Evolutionary conservation across 768 basidiomycete species (phyloP).

Genomic region (Termitomyces sp.): DNA sequence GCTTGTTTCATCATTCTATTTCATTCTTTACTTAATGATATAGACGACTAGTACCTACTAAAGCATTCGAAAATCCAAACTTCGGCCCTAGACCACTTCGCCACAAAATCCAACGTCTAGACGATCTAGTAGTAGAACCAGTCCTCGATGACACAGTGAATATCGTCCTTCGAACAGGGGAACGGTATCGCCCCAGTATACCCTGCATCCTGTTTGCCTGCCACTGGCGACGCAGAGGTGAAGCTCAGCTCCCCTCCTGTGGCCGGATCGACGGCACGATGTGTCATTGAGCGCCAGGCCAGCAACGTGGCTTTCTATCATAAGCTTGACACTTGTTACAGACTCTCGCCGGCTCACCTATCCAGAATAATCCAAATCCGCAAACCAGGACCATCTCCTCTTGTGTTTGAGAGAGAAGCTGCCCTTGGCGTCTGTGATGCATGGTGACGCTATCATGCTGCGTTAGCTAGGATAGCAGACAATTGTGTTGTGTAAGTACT

Average conservation of each 20-base stretch:
- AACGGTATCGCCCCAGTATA: constrained; percentile 28
- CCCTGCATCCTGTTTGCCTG: constrained; percentile 10
- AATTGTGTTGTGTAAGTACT: constrained; percentile 19
- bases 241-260: constrained; percentile 15
- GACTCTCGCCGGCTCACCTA: constrained; percentile 42
- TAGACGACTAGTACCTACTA: constrained; percentile 1
- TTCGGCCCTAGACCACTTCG: neutral
- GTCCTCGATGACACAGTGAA: constrained; percentile 61
- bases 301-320: constrained; percentile 29
- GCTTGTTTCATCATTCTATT: neutral
- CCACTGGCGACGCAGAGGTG: constrained; percentile 4
- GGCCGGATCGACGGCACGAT: constrained; percentile 18
- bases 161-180: constrained; percentile 53
- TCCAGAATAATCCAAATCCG: constrained; percentile 69
- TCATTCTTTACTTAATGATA: neutral
- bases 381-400: constrained; percentile 71
- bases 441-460: constrained; percentile 46
- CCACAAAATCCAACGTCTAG: neutral
- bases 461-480: neutral
- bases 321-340: neutral
- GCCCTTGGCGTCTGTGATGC: constrained; percentile 59
- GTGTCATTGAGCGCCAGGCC: constrained; percentile 38
- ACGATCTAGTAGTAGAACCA: constrained; percentile 15
- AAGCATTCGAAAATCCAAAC: neutral
- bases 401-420: constrained; percentile 60